Conservation (phyloP, 2,329 filamentous ascomycete genomes). For the Phoma herbarum region DNA sequence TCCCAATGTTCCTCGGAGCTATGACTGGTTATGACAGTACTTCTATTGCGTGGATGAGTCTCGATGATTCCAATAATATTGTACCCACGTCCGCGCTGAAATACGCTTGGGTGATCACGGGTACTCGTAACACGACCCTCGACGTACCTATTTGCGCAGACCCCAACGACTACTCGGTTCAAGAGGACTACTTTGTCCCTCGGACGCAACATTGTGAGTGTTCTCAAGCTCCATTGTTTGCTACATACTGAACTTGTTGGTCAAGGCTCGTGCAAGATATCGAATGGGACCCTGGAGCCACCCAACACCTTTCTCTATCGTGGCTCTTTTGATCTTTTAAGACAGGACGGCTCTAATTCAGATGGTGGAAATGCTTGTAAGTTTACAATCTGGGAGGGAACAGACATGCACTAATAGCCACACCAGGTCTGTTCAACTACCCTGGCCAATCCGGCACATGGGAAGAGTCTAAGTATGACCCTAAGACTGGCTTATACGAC, state of each 20-base stretch:
- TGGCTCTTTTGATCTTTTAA: background rate
- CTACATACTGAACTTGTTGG: background rate
- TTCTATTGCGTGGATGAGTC: slow-evolving; percentile 37
- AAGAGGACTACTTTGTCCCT: background rate
- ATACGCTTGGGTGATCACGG: slow-evolving; percentile 6
- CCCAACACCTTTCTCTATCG: background rate
- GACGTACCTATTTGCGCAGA: slow-evolving; percentile 21
- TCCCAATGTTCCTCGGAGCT: slow-evolving; percentile 41
- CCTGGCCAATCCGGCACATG: slow-evolving; percentile 13
- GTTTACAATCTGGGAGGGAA: background rate
- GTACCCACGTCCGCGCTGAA: slow-evolving; percentile 33
- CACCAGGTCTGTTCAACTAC: slow-evolving; percentile 18
- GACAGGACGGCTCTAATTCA: background rate
- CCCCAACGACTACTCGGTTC: background rate
- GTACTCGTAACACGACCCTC: slow-evolving; percentile 27
- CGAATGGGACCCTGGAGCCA: slow-evolving; percentile 32
- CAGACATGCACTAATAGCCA: background rate
- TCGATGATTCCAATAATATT: slow-evolving; percentile 39
- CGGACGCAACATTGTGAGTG: background rate
- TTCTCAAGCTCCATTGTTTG: background rate
- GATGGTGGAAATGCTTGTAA: background rate
- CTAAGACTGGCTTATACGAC: background rate
- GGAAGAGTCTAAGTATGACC: background rate
- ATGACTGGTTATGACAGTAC: slow-evolving; percentile 52
- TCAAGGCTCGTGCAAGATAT: slow-evolving; percentile 33